A percentile compares a stretch with the other conserved stretches of the same genome.
Conservation (phyloP, 257 asterid genomes). For the Linaria vulgaris region DNA sequence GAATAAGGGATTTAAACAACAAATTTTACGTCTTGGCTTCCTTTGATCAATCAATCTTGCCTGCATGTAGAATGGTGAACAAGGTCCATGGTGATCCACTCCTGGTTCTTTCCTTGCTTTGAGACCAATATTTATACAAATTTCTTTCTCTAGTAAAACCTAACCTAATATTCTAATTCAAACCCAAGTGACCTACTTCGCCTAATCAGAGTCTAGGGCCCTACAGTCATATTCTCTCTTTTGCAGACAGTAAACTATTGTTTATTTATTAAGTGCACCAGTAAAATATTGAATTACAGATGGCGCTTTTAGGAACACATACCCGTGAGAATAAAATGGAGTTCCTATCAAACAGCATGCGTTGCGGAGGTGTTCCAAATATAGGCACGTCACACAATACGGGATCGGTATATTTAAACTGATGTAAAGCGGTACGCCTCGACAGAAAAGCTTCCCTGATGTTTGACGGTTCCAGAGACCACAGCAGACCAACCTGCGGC, state of each 20-base stretch:
- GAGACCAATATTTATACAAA: too few relatives aligned
- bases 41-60: too few relatives aligned
- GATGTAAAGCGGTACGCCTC: conserved; percentile 48
- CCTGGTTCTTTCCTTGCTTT: too few relatives aligned
- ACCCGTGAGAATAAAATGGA: conserved; percentile 60
- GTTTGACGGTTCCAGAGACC: conserved; percentile 31
- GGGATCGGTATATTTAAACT: conserved; percentile 67
- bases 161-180: neutral
- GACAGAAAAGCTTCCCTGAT: conserved; percentile 59
- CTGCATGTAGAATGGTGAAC: too few relatives aligned
- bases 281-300: neutral
- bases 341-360: conserved; percentile 42
- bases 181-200: conserved; percentile 2
- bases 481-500: conserved; percentile 40
- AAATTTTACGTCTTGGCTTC: too few relatives aligned
- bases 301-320: conserved; percentile 3
- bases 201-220: conserved; percentile 1
- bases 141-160: too few relatives aligned
- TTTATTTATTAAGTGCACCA: conserved; percentile 4
- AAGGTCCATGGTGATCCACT: too few relatives aligned
- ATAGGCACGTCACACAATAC: conserved; percentile 17
- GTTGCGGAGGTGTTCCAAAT: conserved; percentile 41
- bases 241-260: too few relatives aligned
- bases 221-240: neutral
- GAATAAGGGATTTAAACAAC: too few relatives aligned